These are phyloP conservation scores for Suhomyces sp. DNA, from an alignment of 805 yeast species.

Conservation along the genomic window DNA sequence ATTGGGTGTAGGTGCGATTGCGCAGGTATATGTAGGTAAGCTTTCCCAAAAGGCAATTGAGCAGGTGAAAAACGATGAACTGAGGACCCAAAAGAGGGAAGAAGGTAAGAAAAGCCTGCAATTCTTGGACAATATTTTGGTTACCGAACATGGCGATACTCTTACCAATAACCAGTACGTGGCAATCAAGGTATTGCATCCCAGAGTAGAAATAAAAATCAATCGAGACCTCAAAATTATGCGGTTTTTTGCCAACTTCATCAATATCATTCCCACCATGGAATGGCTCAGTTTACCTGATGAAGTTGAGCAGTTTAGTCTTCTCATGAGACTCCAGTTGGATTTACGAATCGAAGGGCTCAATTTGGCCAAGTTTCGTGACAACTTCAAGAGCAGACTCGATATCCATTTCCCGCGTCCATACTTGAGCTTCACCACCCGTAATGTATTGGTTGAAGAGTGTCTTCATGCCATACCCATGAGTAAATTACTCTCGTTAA, in stretches of 20 bases:
- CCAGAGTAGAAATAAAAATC: slow-evolving; percentile 69
- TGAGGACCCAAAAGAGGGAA: slow-evolving; percentile 10
- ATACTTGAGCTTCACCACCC: slow-evolving; percentile 57
- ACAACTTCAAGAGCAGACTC: slow-evolving; percentile 55
- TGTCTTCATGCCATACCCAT: slow-evolving; percentile 80
- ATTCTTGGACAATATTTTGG: slow-evolving; percentile 32
- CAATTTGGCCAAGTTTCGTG: slow-evolving; percentile 68
- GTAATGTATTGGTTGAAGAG: slow-evolving; percentile 82
- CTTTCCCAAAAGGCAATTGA: slow-evolving; percentile 47
- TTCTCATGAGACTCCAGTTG: slow-evolving; percentile 82
- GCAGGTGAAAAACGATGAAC: slow-evolving; percentile 30
- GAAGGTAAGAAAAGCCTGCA: slow-evolving; percentile 6
- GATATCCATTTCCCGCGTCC: slow-evolving; percentile 84
- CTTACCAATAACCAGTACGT: slow-evolving; percentile 53
- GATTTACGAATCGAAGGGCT: slow-evolving; percentile 88
- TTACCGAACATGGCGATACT: slow-evolving; percentile 32
- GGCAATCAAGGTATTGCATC: slow-evolving; percentile 92
- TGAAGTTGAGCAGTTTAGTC: slow-evolving; percentile 85
- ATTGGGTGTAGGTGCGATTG: slow-evolving; percentile 97
- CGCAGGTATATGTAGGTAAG: slow-evolving; percentile 85
- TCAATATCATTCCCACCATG: slow-evolving; percentile 85
- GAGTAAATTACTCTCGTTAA: slow-evolving; percentile 58
- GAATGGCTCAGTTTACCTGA: slow-evolving; percentile 96
- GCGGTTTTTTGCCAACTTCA: slow-evolving; percentile 69
- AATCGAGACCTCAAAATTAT: slow-evolving; percentile 81